Conservation (phyloP, 768 basidiomycete genomes). For the Russula dissimulans region DNA sequence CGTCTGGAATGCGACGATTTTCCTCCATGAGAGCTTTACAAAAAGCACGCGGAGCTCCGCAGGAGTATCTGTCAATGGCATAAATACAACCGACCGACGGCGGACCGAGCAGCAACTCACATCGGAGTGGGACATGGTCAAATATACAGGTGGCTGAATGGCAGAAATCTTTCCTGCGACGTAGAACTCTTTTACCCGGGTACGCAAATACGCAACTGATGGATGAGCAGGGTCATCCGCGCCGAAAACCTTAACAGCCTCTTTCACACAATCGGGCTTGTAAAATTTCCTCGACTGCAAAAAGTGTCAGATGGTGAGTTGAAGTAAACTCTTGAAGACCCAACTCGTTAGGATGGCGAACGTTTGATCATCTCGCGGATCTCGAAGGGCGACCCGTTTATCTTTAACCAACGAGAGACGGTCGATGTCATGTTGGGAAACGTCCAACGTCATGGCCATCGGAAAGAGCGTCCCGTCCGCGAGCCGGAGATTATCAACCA, state of each 20-base stretch:
- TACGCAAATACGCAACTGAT: slow-evolving; percentile 83
- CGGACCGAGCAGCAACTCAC: slow-evolving; percentile 35
- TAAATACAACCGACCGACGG: not conserved
- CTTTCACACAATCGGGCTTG: slow-evolving; percentile 73
- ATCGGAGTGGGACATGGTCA: slow-evolving; percentile 92
- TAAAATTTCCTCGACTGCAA: slow-evolving; percentile 82
- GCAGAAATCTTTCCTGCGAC: slow-evolving; percentile 91
- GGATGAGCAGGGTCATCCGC: slow-evolving; percentile 95
- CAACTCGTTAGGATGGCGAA: slow-evolving; percentile 86
- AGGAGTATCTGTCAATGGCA: slow-evolving; percentile 62
- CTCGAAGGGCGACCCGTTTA: slow-evolving; percentile 73
- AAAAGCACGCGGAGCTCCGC: slow-evolving; percentile 91
- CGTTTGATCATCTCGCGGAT: slow-evolving; percentile 87
- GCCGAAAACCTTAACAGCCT: slow-evolving; percentile 85
- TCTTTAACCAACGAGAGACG: slow-evolving; percentile 58
- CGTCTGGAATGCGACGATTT: slow-evolving; percentile 98
- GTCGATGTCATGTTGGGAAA: slow-evolving; percentile 69
- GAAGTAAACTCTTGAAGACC: slow-evolving; percentile 8
- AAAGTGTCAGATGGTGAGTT: not conserved
- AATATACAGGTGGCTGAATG: slow-evolving; percentile 82
- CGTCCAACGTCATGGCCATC: slow-evolving; percentile 92
- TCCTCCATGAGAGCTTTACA: slow-evolving; percentile 92
- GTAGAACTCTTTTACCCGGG: slow-evolving; percentile 77
- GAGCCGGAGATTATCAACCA: slow-evolving; percentile 80
- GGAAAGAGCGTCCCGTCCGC: slow-evolving; percentile 83